These are phyloP conservation scores for Phytopythium litorale DNA, from an alignment of 352 stramenopile genomes.

Conservation along the genomic window DNA sequence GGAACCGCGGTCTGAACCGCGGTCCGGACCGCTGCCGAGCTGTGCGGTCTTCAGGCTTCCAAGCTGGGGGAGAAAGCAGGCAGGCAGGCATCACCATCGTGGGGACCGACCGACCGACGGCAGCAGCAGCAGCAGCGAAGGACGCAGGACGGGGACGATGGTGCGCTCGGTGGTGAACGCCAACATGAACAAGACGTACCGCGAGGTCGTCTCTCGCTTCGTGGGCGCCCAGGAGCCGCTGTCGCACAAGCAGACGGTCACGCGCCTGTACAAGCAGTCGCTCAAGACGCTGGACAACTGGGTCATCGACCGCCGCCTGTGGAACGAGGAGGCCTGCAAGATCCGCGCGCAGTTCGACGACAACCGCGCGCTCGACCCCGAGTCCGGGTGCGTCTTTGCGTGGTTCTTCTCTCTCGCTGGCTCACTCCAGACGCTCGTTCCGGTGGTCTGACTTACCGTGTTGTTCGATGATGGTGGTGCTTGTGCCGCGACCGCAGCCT, in stretches of 20 bases:
- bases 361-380: slow-evolving; percentile 48
- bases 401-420: neutral
- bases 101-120: neutral
- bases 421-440: slow-evolving; percentile 10
- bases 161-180: slow-evolving; percentile 63
- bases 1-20: neutral
- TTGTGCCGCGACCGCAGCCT: slow-evolving; percentile 28
- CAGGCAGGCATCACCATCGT: neutral
- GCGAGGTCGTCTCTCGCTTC: slow-evolving; percentile 73
- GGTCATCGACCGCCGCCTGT: slow-evolving; percentile 95
- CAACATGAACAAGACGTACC: slow-evolving; percentile 86
- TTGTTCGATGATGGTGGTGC: slow-evolving; percentile 8
- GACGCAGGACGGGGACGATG: slow-evolving; percentile 29
- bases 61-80: neutral
- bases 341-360: slow-evolving; percentile 93
- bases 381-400: slow-evolving; percentile 42
- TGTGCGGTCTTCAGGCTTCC: neutral
- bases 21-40: neutral
- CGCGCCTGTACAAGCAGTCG: slow-evolving; percentile 93
- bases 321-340: slow-evolving; percentile 92
- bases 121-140: neutral
- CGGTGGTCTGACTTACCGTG: slow-evolving; percentile 22
- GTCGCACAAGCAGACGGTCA: slow-evolving; percentile 87
- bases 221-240: slow-evolving; percentile 56
- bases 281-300: slow-evolving; percentile 94